Evolutionary conservation across 1,284 basidiomycete genomes (phyloP).

Genomic region (Violaceomyces palustris): DNA sequence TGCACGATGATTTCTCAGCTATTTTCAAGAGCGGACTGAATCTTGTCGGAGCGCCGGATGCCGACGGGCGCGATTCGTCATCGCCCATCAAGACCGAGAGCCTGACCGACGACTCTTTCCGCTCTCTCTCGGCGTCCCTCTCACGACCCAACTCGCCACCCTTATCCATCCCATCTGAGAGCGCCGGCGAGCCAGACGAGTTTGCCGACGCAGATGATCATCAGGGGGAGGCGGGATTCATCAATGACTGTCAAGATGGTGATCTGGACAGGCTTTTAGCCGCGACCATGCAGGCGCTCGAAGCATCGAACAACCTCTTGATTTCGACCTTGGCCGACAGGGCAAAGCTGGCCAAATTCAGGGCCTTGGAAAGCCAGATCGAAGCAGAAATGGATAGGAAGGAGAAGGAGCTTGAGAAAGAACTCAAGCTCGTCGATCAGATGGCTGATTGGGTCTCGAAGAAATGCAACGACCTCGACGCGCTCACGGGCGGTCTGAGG

Average conservation of each 20-base stretch:
- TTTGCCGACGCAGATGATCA: conserved; percentile 48
- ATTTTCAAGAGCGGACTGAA: too few species aligned
- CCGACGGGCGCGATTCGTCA: too few species aligned
- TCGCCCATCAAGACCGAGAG: too few species aligned
- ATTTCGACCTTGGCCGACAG: conserved; percentile 17
- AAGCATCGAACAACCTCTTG: conserved; percentile 17
- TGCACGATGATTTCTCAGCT: too few species aligned
- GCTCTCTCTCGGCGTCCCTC: too few species aligned
- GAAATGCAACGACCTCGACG: conserved; percentile 12
- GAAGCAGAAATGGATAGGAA: conserved; percentile 17
- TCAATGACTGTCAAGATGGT: conserved; percentile 6
- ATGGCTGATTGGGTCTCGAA: conserved; percentile 22
- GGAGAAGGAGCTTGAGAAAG: conserved; percentile 15
- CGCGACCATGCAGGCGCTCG: conserved; percentile 26
- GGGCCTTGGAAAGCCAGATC: conserved; percentile 18
- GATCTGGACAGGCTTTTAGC: conserved; percentile 16
- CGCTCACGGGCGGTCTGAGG: too few species aligned
- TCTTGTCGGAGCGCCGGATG: too few species aligned
- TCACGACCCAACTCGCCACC: too few species aligned
- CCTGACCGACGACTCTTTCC: too few species aligned
- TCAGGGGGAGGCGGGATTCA: conserved; percentile 38
- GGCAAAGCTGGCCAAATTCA: conserved; percentile 22
- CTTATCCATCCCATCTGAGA: too few species aligned
- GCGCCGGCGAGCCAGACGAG: conserved; percentile 44
- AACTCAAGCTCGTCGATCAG: conserved; percentile 16